Evolutionary conservation across 495 filamentous ascomycete genomes (phyloP), one percentile per base, ranked within the genome.

Genomic region (Talaromyces wortmannii): DNA sequence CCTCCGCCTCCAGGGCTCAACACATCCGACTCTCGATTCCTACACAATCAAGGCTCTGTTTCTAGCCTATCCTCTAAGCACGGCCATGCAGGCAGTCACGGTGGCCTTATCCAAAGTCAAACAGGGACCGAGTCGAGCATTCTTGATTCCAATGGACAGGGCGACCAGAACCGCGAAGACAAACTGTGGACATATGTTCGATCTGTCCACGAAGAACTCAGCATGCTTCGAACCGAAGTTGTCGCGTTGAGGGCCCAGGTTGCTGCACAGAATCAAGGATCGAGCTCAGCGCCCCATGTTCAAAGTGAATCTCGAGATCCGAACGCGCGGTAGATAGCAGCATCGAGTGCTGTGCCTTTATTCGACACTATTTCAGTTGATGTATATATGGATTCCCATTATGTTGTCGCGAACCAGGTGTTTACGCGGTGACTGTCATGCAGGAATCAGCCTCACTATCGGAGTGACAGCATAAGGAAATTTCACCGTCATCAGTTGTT

Each of bases 161-260:
- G 63, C 5, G 72, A 76, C 17, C 67, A 64, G n/a, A 59, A 49
- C 49, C 63, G 62, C 7, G 65, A 65, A 23, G 72, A 73, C 31
- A 75, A 72, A 46, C 57, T 81, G 7, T 78, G 76, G 75, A 59
- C 66, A 17, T 76, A 76, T 54, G 70, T 78, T 33, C 72, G 71
- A 13, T 68, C 69, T 7, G 67, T 77, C 43, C 68, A 75, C 47
- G 72, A 76, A 4, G 74, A 77, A 46, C 36, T 77, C 45, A 61
- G 53, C 5, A 63, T 63, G 3, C 50, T 77, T 31, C 70, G 64
- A 47, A 59, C 66, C n/a, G 74, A 77, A 54, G 70, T 77, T 15
- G 70, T 67, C 8, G 52, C 67, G 7, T 56, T 77, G 13, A 65
- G 67, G 16, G 68, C 71, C 15, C 74, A 77, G 32, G 51, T 74